A percentile compares a stretch with the other conserved stretches of the same genome.
Conservation (phyloP, 257 asterid species). For the Solanum neorickii region DNA sequence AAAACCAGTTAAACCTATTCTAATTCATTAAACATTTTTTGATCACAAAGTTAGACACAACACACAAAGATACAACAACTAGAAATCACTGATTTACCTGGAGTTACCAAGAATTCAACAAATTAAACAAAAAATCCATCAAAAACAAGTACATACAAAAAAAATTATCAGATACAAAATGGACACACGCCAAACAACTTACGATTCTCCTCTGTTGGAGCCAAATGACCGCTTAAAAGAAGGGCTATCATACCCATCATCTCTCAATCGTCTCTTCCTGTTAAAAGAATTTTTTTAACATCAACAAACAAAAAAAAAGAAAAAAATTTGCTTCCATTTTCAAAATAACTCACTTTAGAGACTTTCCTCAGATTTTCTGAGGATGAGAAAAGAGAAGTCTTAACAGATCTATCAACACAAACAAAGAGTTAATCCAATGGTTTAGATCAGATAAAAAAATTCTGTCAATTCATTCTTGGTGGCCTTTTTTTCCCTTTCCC, state of each 20-base stretch:
- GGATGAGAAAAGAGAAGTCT: slow-evolving; percentile 7
- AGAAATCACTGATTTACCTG: slow-evolving; percentile 24
- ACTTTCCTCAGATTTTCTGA: slow-evolving; percentile 22
- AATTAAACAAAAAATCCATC: neutral
- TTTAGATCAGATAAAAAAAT: slow-evolving; percentile 21
- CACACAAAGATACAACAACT: neutral
- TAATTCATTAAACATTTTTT: slow-evolving; percentile 3
- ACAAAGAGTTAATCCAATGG: slow-evolving; percentile 4
- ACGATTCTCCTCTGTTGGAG: slow-evolving; percentile 79
- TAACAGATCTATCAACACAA: slow-evolving; percentile 49
- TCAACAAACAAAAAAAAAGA: neutral
- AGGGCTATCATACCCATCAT: slow-evolving; percentile 57
- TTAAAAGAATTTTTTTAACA: slow-evolving; percentile 5
- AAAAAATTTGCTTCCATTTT: neutral
- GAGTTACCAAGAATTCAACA: neutral
- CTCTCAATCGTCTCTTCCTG: slow-evolving; percentile 80
- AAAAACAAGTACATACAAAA: neutral
- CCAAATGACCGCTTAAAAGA: slow-evolving; percentile 73
- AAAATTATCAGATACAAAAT: neutral
- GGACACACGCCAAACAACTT: slow-evolving; percentile 18
- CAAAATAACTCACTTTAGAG: slow-evolving; percentile 25
- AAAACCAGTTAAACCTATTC: neutral
- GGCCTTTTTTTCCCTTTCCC: neutral
- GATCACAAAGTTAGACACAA: slow-evolving; percentile 7
- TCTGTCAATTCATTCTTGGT: neutral